Base-by-base conservation (phyloP, 176 grass and related monocot genomes). In the Bonia amplexicaulis region DNA sequence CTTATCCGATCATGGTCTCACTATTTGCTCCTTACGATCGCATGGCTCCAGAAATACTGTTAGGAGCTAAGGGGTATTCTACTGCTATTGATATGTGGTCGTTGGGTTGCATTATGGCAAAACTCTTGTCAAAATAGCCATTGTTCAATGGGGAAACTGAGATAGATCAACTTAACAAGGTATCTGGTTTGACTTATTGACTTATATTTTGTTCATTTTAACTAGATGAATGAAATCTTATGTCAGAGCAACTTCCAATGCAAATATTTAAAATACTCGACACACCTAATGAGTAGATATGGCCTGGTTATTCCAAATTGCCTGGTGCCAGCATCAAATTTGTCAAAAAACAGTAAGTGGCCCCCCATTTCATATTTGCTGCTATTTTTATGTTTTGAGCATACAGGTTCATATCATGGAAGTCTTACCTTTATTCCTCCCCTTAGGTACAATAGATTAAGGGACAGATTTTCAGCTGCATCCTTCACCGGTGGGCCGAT, bases 21-120 rank as follows among this genome's bases (percentile, higher is more conserved):
- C 11, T 35, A 29, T 55, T 41, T 81, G 40, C 63, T 74, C 52
- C 59, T 66, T 78, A 26, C 47, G 6, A 76, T 87, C 58, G 9
- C 71, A 99, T 93, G 83, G 93, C 96, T 16, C 96, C 91, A 22
- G 91, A 99, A 78, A 84, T 99, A 85, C 86, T 99, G 42, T 78
- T 99, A 77, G 96, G 96, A 65, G 86, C 91, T 77, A 99, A 90
- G 69, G 91, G 31, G 31, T 96, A 99, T 87, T 99, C 96, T 66
- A 99, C 93, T 69, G 88, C 93, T 75, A 99, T 96, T 59, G 96
- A 99, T 87, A 94, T 94, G 93, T 99, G 96, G 93, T 99, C 96
- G 7, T 69, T 99, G 54, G 93, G 93, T 60, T 99, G 96, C 79
- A 96, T 99, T 81, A 99, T 99, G 96, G 96, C 91, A 62, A 93